Evolutionary conservation across 805 yeast species (phyloP).

Genomic region (Kuraishia piskuri): DNA sequence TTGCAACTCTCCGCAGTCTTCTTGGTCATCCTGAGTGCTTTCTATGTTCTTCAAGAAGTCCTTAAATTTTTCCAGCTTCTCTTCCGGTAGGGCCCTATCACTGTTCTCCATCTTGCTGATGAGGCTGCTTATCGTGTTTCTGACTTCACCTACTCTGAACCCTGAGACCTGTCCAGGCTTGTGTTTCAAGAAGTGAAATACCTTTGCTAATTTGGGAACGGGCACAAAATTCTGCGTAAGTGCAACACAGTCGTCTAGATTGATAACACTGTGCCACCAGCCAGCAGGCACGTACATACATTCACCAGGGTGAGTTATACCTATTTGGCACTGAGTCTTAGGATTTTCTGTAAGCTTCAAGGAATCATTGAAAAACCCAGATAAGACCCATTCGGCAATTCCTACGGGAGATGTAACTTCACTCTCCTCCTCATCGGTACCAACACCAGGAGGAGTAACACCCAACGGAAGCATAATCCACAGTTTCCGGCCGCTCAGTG

Average conservation of each 20-base stretch:
- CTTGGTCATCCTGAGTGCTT: constrained; percentile 27
- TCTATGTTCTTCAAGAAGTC: constrained; percentile 11
- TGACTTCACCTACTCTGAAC: constrained; percentile 51
- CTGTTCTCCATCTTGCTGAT: constrained; percentile 12
- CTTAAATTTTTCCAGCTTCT: neutral
- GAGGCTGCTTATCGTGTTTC: constrained; percentile 23
- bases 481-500: constrained; percentile 63
- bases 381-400: constrained; percentile 81
- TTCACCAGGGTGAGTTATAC: constrained; percentile 74
- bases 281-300: constrained; percentile 89
- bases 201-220: constrained; percentile 46
- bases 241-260: constrained; percentile 75
- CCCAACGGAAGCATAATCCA: constrained; percentile 88
- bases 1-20: constrained; percentile 55
- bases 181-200: constrained; percentile 56
- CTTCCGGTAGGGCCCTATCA: neutral
- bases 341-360: constrained; percentile 37
- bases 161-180: constrained; percentile 74
- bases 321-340: constrained; percentile 44
- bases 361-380: constrained; percentile 73
- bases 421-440: constrained; percentile 65
- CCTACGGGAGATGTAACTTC: constrained; percentile 93
- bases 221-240: constrained; percentile 88
- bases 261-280: constrained; percentile 97
- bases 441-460: constrained; percentile 77